phyloP scores from a whole-genome alignment of 345 rosid genomes.

The Tarenaya hassleriana region DNA sequence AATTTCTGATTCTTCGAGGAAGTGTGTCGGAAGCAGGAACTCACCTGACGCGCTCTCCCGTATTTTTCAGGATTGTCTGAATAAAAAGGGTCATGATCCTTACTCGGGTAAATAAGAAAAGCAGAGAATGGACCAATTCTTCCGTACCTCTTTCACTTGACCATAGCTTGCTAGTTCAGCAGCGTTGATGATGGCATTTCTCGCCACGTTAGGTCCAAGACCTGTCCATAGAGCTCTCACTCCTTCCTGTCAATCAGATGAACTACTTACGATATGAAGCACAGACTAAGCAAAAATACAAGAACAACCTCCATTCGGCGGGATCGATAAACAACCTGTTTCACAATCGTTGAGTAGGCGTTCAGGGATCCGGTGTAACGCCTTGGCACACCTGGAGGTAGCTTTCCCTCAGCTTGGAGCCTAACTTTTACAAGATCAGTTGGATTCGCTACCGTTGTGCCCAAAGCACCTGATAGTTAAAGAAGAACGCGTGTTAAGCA shows the following conservation, averaged over 20 bases:
- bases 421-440: slow-evolving; percentile 99
- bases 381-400: slow-evolving; percentile 87
- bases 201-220: slow-evolving; percentile 82
- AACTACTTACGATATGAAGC: slow-evolving; percentile 12
- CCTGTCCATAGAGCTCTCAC: slow-evolving; percentile 93
- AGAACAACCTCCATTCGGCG: slow-evolving; percentile 12
- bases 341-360: slow-evolving; percentile 88
- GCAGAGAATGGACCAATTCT: slow-evolving; percentile 1
- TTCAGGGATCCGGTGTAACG: slow-evolving; percentile 89
- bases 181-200: slow-evolving; percentile 95
- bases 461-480: slow-evolving; percentile 73
- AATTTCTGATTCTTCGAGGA: too few relatives aligned
- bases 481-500: background rate
- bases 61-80: slow-evolving; percentile 89
- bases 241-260: slow-evolving; percentile 68
- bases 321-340: slow-evolving; percentile 64
- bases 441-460: slow-evolving; percentile 80
- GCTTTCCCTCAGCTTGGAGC: slow-evolving; percentile 97
- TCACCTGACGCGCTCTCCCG: too few relatives aligned
- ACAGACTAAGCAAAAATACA: background rate
- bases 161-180: slow-evolving; percentile 97
- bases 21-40: too few relatives aligned
- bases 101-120: background rate
- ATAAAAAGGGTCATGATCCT: slow-evolving; percentile 11
- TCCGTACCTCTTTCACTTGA: slow-evolving; percentile 80